Conservation (phyloP, 208 protist species). For the Leishmania major region DNA sequence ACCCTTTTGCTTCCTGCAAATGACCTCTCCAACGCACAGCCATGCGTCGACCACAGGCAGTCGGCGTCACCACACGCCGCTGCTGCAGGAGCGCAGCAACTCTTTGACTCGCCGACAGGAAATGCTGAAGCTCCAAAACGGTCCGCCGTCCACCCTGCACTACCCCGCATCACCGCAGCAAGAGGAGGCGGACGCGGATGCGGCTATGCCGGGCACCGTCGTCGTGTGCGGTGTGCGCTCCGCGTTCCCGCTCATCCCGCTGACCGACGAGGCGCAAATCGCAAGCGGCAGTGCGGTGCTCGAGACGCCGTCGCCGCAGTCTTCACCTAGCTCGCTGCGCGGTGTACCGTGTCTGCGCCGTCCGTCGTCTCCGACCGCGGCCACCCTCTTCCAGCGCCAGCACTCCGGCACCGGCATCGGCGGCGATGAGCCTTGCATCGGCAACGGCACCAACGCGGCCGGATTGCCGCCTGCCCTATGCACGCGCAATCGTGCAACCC, state of each 20-base stretch:
- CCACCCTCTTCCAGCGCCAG: conserved; percentile 3
- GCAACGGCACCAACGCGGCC: background rate
- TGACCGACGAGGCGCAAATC: background rate
- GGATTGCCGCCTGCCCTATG: background rate
- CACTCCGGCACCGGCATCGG: background rate
- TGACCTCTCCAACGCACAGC: conserved; percentile 15
- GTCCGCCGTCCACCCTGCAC: background rate
- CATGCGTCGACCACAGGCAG: conserved; percentile 4
- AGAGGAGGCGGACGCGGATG: background rate
- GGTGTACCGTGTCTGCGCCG: background rate
- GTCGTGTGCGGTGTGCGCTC: conserved; percentile 23
- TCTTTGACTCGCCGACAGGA: conserved; percentile 23
- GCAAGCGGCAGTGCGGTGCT: conserved; percentile 4
- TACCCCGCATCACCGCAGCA: background rate
- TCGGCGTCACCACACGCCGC: conserved; percentile 26
- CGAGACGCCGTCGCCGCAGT: background rate
- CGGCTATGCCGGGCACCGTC: background rate
- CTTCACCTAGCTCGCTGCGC: background rate
- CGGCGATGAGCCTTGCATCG: background rate
- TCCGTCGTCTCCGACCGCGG: background rate
- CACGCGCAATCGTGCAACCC: conserved; percentile 4
- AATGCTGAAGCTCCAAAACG: conserved; percentile 9
- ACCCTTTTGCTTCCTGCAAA: background rate
- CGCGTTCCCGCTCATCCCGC: conserved; percentile 21
- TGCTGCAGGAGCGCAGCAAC: conserved; percentile 19